Conservation (phyloP, 495 filamentous ascomycete genomes). For the Cryomyces minteri region DNA sequence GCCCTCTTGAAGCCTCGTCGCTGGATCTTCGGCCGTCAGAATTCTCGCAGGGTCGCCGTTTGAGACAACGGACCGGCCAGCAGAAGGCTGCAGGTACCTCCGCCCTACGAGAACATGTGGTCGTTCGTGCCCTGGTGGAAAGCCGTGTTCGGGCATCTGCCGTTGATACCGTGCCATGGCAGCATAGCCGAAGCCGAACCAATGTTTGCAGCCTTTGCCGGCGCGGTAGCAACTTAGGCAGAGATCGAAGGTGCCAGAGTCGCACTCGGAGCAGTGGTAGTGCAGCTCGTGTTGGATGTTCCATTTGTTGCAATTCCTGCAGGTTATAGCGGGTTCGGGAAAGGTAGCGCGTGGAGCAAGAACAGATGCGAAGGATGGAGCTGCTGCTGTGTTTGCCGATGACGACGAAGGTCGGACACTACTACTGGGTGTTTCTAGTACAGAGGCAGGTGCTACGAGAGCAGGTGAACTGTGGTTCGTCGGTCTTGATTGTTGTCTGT, state of each 20-base stretch:
- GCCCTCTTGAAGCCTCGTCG: slow-evolving; percentile 51
- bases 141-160: slow-evolving; percentile 24
- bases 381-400: background rate
- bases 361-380: background rate
- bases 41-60: slow-evolving; percentile 12
- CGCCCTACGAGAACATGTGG: slow-evolving; percentile 51
- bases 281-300: slow-evolving; percentile 70
- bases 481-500: background rate
- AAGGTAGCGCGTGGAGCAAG: slow-evolving; percentile 18
- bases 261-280: slow-evolving; percentile 54
- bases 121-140: slow-evolving; percentile 20
- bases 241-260: slow-evolving; percentile 50
- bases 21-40: slow-evolving; percentile 45
- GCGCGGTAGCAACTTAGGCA: slow-evolving; percentile 61
- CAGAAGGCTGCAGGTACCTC: slow-evolving; percentile 42
- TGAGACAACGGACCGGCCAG: slow-evolving; percentile 8
- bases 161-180: slow-evolving; percentile 39
- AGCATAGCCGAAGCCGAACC: slow-evolving; percentile 55
- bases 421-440: background rate
- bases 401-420: background rate
- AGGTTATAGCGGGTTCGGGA: slow-evolving; percentile 52
- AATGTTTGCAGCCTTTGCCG: slow-evolving; percentile 56
- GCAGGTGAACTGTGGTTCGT: background rate
- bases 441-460: background rate
- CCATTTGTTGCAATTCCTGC: slow-evolving; percentile 41